Conservation (phyloP, 1,284 basidiomycete genomes). For the Microbotryum saponariae region DNA sequence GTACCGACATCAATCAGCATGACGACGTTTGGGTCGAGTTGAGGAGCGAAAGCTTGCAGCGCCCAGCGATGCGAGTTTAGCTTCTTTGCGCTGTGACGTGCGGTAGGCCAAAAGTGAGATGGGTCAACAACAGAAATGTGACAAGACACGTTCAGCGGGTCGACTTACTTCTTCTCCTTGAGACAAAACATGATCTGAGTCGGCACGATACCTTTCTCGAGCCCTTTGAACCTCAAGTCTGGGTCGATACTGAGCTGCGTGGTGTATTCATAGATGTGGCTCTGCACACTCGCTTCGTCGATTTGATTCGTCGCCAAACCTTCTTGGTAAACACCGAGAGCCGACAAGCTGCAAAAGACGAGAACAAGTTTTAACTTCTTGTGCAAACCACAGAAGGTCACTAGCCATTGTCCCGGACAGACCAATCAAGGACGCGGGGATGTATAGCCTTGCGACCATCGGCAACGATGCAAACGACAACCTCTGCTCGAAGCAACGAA, state of each 20-base stretch:
- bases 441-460: conserved; percentile 89
- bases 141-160: background rate
- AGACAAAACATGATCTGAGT: conserved; percentile 74
- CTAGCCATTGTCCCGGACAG: conserved; percentile 35
- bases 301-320: conserved; percentile 83
- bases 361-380: conserved; percentile 47
- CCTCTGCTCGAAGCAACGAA: conserved; percentile 45
- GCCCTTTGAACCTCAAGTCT: conserved; percentile 84
- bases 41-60: conserved; percentile 43
- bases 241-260: conserved; percentile 82
- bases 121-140: background rate
- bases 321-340: conserved; percentile 52
- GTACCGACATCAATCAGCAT: conserved; percentile 92
- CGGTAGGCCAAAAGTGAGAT: too few species aligned
- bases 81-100: conserved; percentile 16
- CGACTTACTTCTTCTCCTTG: conserved; percentile 66
- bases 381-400: conserved; percentile 66
- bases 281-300: conserved; percentile 78
- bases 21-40: conserved; percentile 60
- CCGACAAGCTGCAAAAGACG: conserved; percentile 53
- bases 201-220: conserved; percentile 85
- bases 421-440: conserved; percentile 85
- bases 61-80: conserved; percentile 41
- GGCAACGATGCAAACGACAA: conserved; percentile 90
- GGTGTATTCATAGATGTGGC: conserved; percentile 89